Conservation (phyloP, 208 protist genomes). For the Acanthamoeba sp. region DNA sequence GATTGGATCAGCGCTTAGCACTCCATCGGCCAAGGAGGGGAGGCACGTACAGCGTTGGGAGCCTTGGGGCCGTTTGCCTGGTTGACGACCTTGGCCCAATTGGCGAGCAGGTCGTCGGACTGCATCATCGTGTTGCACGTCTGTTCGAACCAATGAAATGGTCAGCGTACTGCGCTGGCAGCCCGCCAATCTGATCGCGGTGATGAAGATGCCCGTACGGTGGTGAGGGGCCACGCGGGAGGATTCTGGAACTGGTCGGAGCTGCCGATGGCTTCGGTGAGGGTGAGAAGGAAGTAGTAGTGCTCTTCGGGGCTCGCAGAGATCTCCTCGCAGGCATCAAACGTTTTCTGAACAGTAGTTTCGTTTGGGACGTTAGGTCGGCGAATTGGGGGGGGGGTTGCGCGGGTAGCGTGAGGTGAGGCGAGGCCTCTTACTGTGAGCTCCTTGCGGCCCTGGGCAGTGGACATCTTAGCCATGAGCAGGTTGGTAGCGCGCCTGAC, state of each 20-base stretch:
- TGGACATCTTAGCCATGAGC: constrained; percentile 40
- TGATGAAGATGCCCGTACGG: neutral
- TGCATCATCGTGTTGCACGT: constrained; percentile 59
- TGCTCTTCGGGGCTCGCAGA: neutral
- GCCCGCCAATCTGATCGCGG: neutral
- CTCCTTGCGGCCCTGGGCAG: neutral
- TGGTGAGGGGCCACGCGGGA: constrained; percentile 49
- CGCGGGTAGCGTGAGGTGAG: too few species aligned
- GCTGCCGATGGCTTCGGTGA: constrained; percentile 50
- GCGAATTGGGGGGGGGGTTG: too few species aligned
- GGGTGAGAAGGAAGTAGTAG: constrained; percentile 64
- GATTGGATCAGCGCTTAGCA: neutral
- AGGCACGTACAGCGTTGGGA: neutral
- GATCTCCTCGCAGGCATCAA: constrained; percentile 51
- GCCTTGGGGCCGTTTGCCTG: neutral
- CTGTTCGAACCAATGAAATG: too few species aligned
- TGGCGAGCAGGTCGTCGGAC: constrained; percentile 31
- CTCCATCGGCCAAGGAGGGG: neutral
- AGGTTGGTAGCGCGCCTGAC: neutral
- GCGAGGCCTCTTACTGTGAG: neutral
- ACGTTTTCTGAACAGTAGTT: constrained; percentile 9
- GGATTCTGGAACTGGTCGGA: constrained; percentile 73
- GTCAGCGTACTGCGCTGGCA: too few species aligned
- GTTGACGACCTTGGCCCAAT: constrained; percentile 61
- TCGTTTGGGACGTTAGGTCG: neutral